These are phyloP conservation scores for Hymenoscyphus infarciens DNA, from an alignment of 2,329 filamentous ascomycete genomes.

Conservation along the genomic window DNA sequence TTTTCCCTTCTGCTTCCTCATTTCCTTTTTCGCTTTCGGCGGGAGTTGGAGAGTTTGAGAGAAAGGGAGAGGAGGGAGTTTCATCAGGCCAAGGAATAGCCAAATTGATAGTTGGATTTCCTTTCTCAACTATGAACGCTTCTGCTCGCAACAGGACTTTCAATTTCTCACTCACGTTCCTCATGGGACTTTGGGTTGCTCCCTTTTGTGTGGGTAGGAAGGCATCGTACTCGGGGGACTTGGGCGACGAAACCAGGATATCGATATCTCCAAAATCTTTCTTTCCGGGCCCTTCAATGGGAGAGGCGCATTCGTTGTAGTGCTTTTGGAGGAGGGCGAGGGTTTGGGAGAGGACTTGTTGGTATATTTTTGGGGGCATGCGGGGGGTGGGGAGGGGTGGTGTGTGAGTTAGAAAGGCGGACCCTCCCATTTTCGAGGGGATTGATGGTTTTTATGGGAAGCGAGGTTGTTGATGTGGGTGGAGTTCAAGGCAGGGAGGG, in stretches of 20 bases:
- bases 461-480: neutral
- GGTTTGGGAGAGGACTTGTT: conserved; percentile 45
- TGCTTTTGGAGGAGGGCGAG: conserved; percentile 46
- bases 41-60: neutral
- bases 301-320: conserved; percentile 53
- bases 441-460: neutral
- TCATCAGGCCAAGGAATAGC: conserved; percentile 52
- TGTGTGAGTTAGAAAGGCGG: conserved; percentile 48
- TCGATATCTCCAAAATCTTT: conserved; percentile 69
- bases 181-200: conserved; percentile 35
- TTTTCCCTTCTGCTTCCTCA: conserved; percentile 15
- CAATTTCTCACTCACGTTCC: conserved; percentile 11
- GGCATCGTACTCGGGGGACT: conserved; percentile 12
- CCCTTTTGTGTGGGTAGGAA: neutral
- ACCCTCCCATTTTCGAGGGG: conserved; percentile 59
- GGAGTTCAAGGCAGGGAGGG: neutral
- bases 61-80: neutral
- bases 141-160: conserved; percentile 44
- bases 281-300: conserved; percentile 69
- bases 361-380: conserved; percentile 59
- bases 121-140: conserved; percentile 33
- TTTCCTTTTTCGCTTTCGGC: neutral
- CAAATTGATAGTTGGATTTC: conserved; percentile 41
- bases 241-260: conserved; percentile 52
- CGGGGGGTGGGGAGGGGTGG: conserved; percentile 59